Base-by-base conservation (phyloP, 2,329 filamentous ascomycete genomes). In the Colletotrichum horii region DNA sequence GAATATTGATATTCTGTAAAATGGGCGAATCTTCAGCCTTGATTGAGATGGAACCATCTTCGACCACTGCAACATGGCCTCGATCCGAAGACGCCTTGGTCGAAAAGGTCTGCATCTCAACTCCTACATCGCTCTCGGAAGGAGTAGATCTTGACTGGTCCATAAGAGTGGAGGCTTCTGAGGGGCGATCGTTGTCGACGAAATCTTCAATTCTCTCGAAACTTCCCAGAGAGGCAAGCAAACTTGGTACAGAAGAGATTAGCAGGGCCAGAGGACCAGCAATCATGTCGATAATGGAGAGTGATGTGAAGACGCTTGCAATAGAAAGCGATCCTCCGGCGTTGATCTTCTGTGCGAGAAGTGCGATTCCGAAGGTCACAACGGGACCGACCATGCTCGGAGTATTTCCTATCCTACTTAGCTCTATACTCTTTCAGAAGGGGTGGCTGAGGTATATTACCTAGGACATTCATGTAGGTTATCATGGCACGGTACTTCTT, bases 211-310 rank as follows among this genome's bases (percentile, higher is more conserved):
- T 76, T 22, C 79, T 76, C 52, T 78, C 76, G 58, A 82, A 81
- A 28, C 77, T 77, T 12, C 77, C 79, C 9, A 81, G 38, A 8
- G 78, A 81, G 22, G 77, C 76, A 22, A 79, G 56, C 7, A 81
- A 77, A 5, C 65, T 68, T 3, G 80, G 79, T 2, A 81, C 76
- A 4, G 79, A 68, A 2, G 66, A 75, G 34, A 81, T 70, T 5
- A 81, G 71, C 1, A 75, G 70, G 4, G 77, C 73, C 9, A 81
- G 24, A 4, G 80, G 80, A 14, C 38, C 74, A 4, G 77, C 64
- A 15, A 81, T 77, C 11, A 81, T 55, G 2, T 55, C 70, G 19
- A 81, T 80, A 22, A 81, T 79, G 15, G 79, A 76, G 3, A 81
- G 70, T 2, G 80, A 79, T 0, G 79, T 80, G 66, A 81, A 81